Percentiles rank a stretch among this genome's conserved stretches.
phyloP scores from a whole-genome alignment of 345 rosid species.

The Noccaea caerulescens region DNA sequence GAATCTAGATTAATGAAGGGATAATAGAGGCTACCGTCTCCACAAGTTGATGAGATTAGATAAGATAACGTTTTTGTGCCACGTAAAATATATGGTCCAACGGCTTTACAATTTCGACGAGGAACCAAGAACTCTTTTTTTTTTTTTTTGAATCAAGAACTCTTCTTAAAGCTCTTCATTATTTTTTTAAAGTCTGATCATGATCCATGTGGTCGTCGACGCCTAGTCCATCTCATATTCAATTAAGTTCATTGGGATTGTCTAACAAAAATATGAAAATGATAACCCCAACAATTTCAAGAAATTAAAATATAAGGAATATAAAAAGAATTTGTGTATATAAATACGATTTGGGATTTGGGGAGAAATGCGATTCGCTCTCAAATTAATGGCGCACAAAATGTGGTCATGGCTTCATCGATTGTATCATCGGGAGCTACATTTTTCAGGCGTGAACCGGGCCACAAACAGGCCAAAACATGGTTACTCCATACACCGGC shows the following conservation, averaged over 20 bases:
- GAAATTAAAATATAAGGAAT: background rate
- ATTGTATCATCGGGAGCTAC: background rate
- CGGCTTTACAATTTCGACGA: conserved; percentile 8
- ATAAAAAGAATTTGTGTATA: background rate
- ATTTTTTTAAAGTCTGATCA: background rate
- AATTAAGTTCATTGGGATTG: conserved; percentile 20
- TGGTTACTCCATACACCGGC: conserved; percentile 53
- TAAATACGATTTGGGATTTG: background rate
- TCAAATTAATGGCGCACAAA: background rate
- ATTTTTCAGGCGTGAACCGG: conserved; percentile 2
- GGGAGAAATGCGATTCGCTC: background rate
- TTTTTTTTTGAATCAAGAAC: background rate
- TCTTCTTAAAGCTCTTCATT: conserved; percentile 15
- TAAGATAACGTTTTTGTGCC: conserved; percentile 30
- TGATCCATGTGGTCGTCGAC: conserved; percentile 3
- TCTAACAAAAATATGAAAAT: background rate
- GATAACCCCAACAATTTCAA: background rate
- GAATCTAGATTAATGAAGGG: conserved; percentile 2
- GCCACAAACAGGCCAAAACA: conserved; percentile 31
- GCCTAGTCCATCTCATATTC: conserved; percentile 4
- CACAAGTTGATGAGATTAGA: conserved; percentile 19
- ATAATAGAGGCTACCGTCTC: conserved; percentile 1
- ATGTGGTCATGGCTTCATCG: background rate
- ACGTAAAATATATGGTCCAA: conserved; percentile 35
- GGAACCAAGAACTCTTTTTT: conserved; percentile 1